These are phyloP conservation scores for Amanita pallidorosea DNA, from an alignment of 768 basidiomycete genomes.

Conservation along the genomic window DNA sequence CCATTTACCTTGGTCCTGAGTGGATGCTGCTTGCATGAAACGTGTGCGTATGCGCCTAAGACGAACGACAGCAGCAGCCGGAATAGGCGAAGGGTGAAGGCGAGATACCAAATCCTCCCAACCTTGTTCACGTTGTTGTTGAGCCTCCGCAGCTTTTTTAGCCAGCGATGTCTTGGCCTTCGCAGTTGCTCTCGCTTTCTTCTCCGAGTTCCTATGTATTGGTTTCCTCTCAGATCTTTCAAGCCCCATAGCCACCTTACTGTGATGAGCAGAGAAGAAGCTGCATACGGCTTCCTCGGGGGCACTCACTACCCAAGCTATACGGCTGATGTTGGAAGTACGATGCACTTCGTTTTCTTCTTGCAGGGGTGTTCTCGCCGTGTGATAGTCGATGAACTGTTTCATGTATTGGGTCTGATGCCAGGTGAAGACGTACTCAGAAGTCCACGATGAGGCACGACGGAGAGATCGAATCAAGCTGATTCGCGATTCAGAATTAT, in stretches of 20 bases:
- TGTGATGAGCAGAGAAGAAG: conserved; percentile 31
- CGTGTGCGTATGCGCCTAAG: conserved; percentile 43
- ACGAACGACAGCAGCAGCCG: conserved; percentile 35
- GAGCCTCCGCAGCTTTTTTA: conserved; percentile 56
- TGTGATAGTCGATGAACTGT: conserved; percentile 31
- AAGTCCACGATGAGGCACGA: conserved; percentile 48
- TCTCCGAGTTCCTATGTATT: conserved; percentile 20
- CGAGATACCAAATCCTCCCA: conserved; percentile 51
- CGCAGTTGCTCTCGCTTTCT: conserved; percentile 22
- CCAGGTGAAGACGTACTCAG: conserved; percentile 52
- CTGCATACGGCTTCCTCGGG: conserved; percentile 36
- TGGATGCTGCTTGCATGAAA: conserved; percentile 49
- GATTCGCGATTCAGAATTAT: conserved; percentile 15
- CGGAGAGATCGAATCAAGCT: conserved; percentile 41
- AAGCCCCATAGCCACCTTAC: conserved; percentile 28
- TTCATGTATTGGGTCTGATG: conserved; percentile 59
- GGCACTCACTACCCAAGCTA: conserved; percentile 46
- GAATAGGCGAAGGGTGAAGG: conserved; percentile 43
- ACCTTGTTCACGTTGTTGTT: conserved; percentile 44
- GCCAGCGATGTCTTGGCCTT: conserved; percentile 44
- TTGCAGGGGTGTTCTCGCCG: conserved; percentile 37
- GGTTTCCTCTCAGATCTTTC: conserved; percentile 29
- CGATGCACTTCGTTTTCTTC: conserved; percentile 26
- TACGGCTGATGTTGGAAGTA: conserved; percentile 27
- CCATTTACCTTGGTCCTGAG: conserved; percentile 45